These are phyloP conservation scores for Ziziphus jujuba DNA, from an alignment of 306 rosid species.

Conservation along the genomic window DNA sequence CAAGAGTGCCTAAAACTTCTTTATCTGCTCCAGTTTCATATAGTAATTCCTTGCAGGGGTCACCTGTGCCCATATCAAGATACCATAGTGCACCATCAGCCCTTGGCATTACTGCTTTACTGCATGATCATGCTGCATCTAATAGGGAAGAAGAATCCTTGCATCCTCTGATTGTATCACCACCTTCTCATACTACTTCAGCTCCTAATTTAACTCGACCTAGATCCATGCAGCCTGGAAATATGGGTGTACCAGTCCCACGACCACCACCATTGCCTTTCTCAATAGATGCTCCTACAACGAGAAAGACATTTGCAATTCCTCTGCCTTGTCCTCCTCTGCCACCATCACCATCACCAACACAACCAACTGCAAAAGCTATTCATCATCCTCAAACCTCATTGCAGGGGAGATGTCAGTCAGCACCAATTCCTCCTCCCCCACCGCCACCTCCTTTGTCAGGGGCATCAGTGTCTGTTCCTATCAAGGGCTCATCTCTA, in stretches of 20 bases:
- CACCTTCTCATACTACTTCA: slow-evolving; percentile 19
- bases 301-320: slow-evolving; percentile 28
- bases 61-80: slow-evolving; percentile 59
- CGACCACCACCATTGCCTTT: slow-evolving; percentile 29
- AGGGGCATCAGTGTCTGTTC: slow-evolving; percentile 24
- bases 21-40: slow-evolving; percentile 54
- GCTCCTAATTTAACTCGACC: slow-evolving; percentile 33
- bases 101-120: slow-evolving; percentile 82
- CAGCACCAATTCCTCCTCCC: slow-evolving; percentile 23
- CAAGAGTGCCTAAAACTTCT: slow-evolving; percentile 47
- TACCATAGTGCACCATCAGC: slow-evolving; percentile 66
- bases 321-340: slow-evolving; percentile 25
- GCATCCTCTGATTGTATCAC: slow-evolving; percentile 36
- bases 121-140: slow-evolving; percentile 65
- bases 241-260: slow-evolving; percentile 29
- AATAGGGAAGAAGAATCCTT: slow-evolving; percentile 40
- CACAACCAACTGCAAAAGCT: slow-evolving; percentile 26
- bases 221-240: slow-evolving; percentile 34
- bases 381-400: slow-evolving; percentile 25
- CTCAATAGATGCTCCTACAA: slow-evolving; percentile 28
- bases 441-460: slow-evolving; percentile 24
- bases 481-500: slow-evolving; percentile 24
- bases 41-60: slow-evolving; percentile 59
- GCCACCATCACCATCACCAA: slow-evolving; percentile 16
- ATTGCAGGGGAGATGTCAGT: slow-evolving; percentile 28